Percentiles rank a stretch among this genome's conserved stretches.
phyloP scores from a whole-genome alignment of 306 rosid species.

The Corylus avellana region DNA sequence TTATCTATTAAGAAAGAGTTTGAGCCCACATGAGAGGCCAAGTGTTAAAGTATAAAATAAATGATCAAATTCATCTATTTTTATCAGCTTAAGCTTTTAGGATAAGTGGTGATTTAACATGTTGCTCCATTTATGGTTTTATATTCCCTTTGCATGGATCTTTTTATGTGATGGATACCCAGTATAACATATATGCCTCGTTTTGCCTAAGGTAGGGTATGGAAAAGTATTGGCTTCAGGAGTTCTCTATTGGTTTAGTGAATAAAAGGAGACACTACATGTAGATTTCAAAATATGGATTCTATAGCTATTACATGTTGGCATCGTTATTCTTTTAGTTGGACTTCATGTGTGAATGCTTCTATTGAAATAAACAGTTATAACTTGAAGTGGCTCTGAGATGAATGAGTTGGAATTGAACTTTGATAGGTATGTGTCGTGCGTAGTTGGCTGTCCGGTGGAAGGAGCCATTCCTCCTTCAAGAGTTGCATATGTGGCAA shows the following conservation, averaged over 20 bases:
- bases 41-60: too few relatives aligned
- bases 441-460: constrained; percentile 87
- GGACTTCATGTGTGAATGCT: neutral
- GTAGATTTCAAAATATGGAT: neutral
- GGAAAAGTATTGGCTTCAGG: too few relatives aligned
- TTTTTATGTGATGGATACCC: neutral
- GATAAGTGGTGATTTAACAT: too few relatives aligned
- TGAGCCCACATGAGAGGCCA: too few relatives aligned
- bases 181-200: neutral
- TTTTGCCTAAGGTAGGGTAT: neutral
- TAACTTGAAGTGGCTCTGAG: constrained; percentile 8
- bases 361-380: neutral
- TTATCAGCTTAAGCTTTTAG: too few relatives aligned
- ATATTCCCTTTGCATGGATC: neutral
- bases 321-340: neutral
- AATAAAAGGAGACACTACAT: neutral
- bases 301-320: neutral
- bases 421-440: constrained; percentile 77
- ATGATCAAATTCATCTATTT: too few relatives aligned
- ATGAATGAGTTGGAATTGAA: constrained; percentile 21
- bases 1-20: too few relatives aligned
- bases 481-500: constrained; percentile 87
- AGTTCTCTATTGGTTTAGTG: neutral
- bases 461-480: constrained; percentile 89
- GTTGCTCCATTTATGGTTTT: too few relatives aligned